Conservation (phyloP, 1,284 basidiomycete species). For the Testicularia cyperi region DNA sequence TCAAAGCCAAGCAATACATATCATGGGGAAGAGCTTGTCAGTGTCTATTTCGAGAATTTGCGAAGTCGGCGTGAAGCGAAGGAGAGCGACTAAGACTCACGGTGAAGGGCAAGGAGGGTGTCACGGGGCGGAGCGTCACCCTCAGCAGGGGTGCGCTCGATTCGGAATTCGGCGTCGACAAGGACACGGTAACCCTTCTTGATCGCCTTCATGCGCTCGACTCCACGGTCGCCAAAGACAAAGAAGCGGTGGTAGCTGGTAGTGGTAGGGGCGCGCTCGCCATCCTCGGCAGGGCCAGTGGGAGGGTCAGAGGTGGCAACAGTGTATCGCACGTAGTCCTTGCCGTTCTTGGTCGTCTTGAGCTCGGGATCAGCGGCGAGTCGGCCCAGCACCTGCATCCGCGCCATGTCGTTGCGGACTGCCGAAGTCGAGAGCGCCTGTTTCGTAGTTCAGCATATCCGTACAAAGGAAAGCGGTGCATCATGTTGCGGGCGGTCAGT, state of each 20-base stretch:
- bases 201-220: conserved; percentile 45
- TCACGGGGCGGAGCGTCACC: conserved; percentile 22
- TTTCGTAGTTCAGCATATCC: too few relatives aligned
- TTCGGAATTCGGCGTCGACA: conserved; percentile 55
- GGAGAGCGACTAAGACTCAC: conserved; percentile 13
- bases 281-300: conserved; percentile 46
- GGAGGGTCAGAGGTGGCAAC: conserved; percentile 54
- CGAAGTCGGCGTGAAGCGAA: not conserved
- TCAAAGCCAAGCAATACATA: too few relatives aligned
- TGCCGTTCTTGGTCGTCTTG: conserved; percentile 52
- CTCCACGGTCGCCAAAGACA: conserved; percentile 48
- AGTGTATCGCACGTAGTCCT: conserved; percentile 57
- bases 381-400: conserved; percentile 56
- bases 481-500: too few relatives aligned
- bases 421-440: conserved; percentile 51
- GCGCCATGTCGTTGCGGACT: conserved; percentile 37
- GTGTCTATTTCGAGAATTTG: not conserved
- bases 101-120: conserved; percentile 45
- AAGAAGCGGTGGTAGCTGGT: conserved; percentile 52
- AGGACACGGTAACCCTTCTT: conserved; percentile 52
- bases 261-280: conserved; percentile 30
- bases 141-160: conserved; percentile 38
- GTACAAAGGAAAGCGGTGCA: too few relatives aligned
- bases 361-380: conserved; percentile 54
- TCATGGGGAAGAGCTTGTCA: too few relatives aligned